These are phyloP conservation scores for Cryptococcus hybrid DNA, from an alignment of 1,284 basidiomycete species.

Conservation along the genomic window DNA sequence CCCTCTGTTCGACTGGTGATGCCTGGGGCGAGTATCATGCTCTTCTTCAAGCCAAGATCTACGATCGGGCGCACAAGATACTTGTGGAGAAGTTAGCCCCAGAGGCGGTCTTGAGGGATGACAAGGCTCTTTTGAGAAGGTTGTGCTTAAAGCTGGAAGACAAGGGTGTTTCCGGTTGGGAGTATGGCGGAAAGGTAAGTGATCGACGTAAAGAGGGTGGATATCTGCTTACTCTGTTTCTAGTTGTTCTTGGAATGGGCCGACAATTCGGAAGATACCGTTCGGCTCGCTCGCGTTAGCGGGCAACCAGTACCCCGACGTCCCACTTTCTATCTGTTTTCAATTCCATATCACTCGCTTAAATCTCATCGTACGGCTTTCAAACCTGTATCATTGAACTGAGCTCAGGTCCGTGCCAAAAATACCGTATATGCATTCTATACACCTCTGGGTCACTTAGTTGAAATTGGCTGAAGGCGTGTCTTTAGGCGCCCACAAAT, in stretches of 20 bases:
- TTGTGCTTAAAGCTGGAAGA: conserved; percentile 69
- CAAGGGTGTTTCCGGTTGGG: conserved; percentile 68
- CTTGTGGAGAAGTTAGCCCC: conserved; percentile 82
- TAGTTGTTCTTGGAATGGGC: conserved; percentile 44
- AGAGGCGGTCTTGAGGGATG: conserved; percentile 79
- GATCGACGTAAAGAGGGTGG: background rate
- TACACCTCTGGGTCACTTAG: too few relatives aligned
- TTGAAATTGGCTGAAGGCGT: too few relatives aligned
- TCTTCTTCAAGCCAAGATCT: conserved; percentile 68
- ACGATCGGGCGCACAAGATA: conserved; percentile 74
- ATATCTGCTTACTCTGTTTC: background rate
- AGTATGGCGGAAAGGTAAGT: conserved; percentile 71
- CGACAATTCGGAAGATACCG: conserved; percentile 29
- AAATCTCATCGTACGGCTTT: too few relatives aligned
- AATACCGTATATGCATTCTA: too few relatives aligned
- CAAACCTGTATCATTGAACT: too few relatives aligned
- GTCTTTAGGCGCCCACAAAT: too few relatives aligned
- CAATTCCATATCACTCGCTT: too few relatives aligned
- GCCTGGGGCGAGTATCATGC: conserved; percentile 75
- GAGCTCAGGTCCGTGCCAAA: too few relatives aligned
- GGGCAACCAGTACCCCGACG: too few relatives aligned
- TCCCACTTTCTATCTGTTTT: too few relatives aligned
- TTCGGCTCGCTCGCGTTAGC: background rate
- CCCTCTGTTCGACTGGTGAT: conserved; percentile 52
- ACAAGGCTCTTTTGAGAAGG: conserved; percentile 68